Evolutionary conservation across 768 basidiomycete genomes (phyloP).

Genomic region (Auricularia cornea): DNA sequence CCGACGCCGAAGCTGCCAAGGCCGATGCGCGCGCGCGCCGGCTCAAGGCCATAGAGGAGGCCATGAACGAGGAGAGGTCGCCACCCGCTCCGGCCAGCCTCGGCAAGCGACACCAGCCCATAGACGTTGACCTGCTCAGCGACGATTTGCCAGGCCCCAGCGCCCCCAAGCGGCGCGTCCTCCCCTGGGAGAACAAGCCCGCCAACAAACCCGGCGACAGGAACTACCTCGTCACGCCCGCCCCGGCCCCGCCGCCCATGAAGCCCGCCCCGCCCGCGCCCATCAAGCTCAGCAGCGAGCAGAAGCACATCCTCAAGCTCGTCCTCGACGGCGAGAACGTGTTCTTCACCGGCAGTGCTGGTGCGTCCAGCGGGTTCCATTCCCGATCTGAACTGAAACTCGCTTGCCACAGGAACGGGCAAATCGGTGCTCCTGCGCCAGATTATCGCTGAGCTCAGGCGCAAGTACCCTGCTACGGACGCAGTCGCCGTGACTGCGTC

Average conservation of each 20-base stretch:
- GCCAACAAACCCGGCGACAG: neutral
- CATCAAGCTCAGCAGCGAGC: slow-evolving; percentile 63
- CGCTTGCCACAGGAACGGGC: slow-evolving; percentile 28
- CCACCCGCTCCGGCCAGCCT: neutral
- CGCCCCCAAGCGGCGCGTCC: neutral
- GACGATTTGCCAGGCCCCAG: neutral
- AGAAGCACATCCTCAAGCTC: slow-evolving; percentile 71
- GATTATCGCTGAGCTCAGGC: slow-evolving; percentile 30
- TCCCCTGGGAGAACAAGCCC: neutral
- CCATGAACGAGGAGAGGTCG: neutral
- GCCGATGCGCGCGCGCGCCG: neutral
- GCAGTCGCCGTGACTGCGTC: slow-evolving; percentile 36
- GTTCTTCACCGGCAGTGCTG: slow-evolving; percentile 97
- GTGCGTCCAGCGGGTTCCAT: slow-evolving; percentile 36
- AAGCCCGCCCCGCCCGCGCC: neutral
- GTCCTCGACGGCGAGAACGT: slow-evolving; percentile 67
- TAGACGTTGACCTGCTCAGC: neutral
- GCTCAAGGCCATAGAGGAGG: neutral
- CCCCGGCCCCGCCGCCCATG: neutral
- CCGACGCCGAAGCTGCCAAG: neutral
- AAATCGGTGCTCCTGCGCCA: slow-evolving; percentile 37
- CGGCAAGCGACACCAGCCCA: neutral
- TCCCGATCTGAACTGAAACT: neutral
- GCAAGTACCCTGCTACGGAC: slow-evolving; percentile 25
- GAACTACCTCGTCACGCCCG: neutral